Evolutionary conservation across 2,329 filamentous ascomycete genomes (phyloP).

Genomic region (Didymella keratinophila): DNA sequence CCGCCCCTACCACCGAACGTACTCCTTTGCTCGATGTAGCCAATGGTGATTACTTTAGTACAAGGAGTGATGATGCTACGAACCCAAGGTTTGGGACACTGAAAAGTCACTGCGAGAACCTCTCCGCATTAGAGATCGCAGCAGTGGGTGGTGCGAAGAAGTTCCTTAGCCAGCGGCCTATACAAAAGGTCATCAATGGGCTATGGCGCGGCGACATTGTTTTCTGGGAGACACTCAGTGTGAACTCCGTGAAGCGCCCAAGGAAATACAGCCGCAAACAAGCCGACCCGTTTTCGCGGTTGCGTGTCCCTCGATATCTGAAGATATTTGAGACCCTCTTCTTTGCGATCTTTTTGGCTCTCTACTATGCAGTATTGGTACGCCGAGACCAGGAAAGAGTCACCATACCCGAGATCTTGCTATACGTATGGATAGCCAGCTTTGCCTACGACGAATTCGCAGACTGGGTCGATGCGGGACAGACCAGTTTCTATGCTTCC

Average conservation of each 20-base stretch:
- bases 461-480: constrained; percentile 82
- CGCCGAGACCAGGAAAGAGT: constrained; percentile 72
- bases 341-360: constrained; percentile 75
- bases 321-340: constrained; percentile 86
- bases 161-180: constrained; percentile 79
- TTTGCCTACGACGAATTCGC: constrained; percentile 82
- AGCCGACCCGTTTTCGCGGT: constrained; percentile 64
- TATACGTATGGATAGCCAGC: constrained; percentile 86
- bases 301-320: constrained; percentile 82
- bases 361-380: constrained; percentile 89
- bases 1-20: constrained; percentile 28
- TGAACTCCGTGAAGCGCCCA: constrained; percentile 76
- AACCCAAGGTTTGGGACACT: constrained; percentile 64
- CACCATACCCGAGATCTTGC: constrained; percentile 71
- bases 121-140: constrained; percentile 89
- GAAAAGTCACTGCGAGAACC: constrained; percentile 74
- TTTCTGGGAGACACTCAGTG: constrained; percentile 82
- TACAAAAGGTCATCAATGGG: constrained; percentile 83
- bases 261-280: constrained; percentile 72
- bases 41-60: constrained; percentile 36
- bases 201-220: constrained; percentile 85
- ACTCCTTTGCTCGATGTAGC: constrained; percentile 37
- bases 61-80: constrained; percentile 39
- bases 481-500: constrained; percentile 67
- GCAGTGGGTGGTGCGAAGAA: constrained; percentile 82